A percentile compares a stretch with the other conserved stretches of the same genome.
phyloP scores from a whole-genome alignment of 768 basidiomycete species.

The Russula olivacea region DNA sequence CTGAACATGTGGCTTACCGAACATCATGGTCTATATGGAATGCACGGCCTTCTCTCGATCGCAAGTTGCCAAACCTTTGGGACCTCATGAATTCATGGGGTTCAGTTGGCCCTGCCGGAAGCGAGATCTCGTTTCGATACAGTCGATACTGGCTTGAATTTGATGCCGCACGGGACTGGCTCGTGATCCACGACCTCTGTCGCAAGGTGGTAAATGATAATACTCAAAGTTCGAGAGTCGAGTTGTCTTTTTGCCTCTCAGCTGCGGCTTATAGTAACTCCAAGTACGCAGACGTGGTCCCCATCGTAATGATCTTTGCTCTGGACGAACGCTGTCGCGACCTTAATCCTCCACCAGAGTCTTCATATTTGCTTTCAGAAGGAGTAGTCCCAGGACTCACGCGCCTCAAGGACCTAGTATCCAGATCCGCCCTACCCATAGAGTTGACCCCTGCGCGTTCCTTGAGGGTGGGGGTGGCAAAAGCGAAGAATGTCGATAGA shows the following conservation, averaged over 20 bases:
- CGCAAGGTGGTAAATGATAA: neutral
- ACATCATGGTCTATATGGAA: neutral
- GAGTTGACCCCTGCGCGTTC: neutral
- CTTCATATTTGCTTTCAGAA: neutral
- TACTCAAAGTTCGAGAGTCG: neutral
- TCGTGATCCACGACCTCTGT: neutral
- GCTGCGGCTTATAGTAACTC: neutral
- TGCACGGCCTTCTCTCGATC: neutral
- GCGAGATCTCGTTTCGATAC: neutral
- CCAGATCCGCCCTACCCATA: neutral
- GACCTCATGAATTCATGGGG: neutral
- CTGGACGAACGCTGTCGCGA: neutral
- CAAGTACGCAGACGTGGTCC: neutral
- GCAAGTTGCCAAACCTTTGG: neutral
- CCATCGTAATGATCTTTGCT: neutral
- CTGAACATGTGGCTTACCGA: neutral
- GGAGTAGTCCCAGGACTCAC: neutral
- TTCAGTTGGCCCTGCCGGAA: neutral
- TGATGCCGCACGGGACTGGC: neutral
- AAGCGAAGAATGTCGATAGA: neutral
- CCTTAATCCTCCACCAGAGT: neutral
- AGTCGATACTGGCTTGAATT: neutral
- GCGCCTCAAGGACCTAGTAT: neutral
- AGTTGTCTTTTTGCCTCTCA: neutral
- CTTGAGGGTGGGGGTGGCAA: neutral